Evolutionary conservation across 768 basidiomycete species (phyloP), one percentile per base, ranked within the genome.

Genomic region (Boletus sp.): DNA sequence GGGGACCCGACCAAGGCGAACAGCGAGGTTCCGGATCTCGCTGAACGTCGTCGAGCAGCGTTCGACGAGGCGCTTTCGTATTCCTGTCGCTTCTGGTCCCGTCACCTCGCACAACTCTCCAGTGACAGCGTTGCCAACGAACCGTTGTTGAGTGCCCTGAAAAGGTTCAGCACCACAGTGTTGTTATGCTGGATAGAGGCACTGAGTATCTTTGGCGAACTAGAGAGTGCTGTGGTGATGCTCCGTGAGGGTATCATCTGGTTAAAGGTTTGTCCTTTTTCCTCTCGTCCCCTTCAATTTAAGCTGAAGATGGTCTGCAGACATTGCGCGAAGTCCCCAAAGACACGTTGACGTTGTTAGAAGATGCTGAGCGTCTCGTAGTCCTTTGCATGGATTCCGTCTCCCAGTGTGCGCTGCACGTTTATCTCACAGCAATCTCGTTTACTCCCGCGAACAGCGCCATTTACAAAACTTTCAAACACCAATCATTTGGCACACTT

Each of bases 341-440:
- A 20, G 55, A 64, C 10, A 24, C n/a, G 1, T 10, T 65, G 8
- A 17, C 7, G 4, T 17, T 67, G 10, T 20, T 67, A 11, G 44
- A 64, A 37, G 63, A 67, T 20, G 63, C 60, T 2, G 65, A 64
- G 10, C 62, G 54, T 15, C 50, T 67, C 3, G 56, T 67, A 4
- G 54, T 64, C 6, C 60, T 67, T 28, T 58, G 33, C 52, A 67
- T 52, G 55, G 63, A 64, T 14, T 44, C 55, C 33, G 64, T 67
- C 37, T 55, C 65, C 6, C 54, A 67, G 17, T 64, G 54, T 40
- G 65, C 65, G 8, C 46, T 67, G 14, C 65, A 67, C 24, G 52
- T 64, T 14, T 55, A 67, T 32, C 47, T 56, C 28, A 52, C 65
- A 2, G 60, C 54, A 2, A 45, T 64, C 35, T 20, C 41, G 4